Base-by-base conservation (phyloP, 192 early-diverging fungal genomes). In the Coemansia sp. region DNA sequence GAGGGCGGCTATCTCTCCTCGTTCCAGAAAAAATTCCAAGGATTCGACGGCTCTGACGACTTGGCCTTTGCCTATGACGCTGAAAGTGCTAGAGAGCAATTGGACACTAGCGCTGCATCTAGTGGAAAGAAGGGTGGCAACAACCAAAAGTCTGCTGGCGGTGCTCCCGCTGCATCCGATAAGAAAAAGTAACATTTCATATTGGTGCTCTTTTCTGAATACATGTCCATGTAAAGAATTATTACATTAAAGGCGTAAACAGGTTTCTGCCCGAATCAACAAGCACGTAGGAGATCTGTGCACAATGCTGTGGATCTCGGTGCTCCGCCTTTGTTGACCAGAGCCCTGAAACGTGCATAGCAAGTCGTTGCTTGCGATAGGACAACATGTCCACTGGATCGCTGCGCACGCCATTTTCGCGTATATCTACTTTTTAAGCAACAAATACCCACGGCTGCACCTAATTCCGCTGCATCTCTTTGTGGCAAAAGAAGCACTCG, bases 11-110 rank as follows among this genome's bases (percentile, higher is more conserved):
- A 94, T 46, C 69, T 98, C 34, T 85, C 90, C 9, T 89, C 89
- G 79, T 98, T 98, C 85, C 82, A 87, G 53, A 89, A 90, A 73
- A 86, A 89, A 62, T 96, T 92, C 82, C 89, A 90, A 19, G 90
- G 89, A 19, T 76, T 89, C 58, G 84, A 74, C 11, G 87, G 85
- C 37, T 79, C 90, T 19, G 80, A 61, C 19, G 59, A 61, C 74
- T 55, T 77, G 11, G 55, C 64, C 34, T 67, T 72, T 65, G 72
- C 65, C 37, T 62, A 76, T 36, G 62, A 66, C 4, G 75, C 59
- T 5, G 64, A 67, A 38, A 37, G 27, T 5, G 44, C 71, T 34
- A 64, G 50, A 53, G 10, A 50, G 19, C 62, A 71, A 37, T 34
- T 17, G 29, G 64, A 37, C 38, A 72, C 55, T 10, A 70, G 55